A percentile compares a stretch with the other conserved stretches of the same genome.
Evolutionary conservation across 805 yeast species (phyloP).

Genomic region (Wickerhamiella lipophila): DNA sequence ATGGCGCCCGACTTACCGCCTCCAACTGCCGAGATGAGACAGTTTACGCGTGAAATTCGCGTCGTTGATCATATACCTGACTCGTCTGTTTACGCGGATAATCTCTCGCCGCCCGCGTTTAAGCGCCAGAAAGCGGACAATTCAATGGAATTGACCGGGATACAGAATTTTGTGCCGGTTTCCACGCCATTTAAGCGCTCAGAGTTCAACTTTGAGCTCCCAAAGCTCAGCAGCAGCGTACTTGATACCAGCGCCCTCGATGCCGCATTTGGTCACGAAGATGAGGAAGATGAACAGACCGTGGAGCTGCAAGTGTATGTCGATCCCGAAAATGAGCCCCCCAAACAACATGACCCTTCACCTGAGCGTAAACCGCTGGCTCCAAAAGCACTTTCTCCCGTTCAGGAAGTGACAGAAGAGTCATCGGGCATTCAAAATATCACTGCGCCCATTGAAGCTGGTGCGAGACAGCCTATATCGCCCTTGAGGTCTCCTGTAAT

Average conservation of each 20-base stretch:
- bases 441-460: background rate
- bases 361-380: background rate
- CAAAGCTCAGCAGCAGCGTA: background rate
- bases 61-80: slow-evolving; percentile 1
- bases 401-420: slow-evolving; percentile 1
- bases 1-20: background rate
- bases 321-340: slow-evolving; percentile 3
- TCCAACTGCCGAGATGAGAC: slow-evolving; percentile 1
- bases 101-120: background rate
- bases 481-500: background rate
- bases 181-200: background rate
- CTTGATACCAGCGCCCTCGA: slow-evolving; percentile 1
- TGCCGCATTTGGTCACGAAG: background rate
- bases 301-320: background rate
- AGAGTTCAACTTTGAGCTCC: background rate
- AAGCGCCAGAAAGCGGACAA: background rate
- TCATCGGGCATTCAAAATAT: background rate
- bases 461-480: background rate
- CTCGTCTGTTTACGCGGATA: background rate
- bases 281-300: background rate
- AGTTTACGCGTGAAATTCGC: slow-evolving; percentile 7
- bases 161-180: background rate
- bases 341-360: background rate
- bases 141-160: slow-evolving; percentile 4
- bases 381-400: background rate